phyloP scores from a whole-genome alignment of 345 rosid genomes.

The Garcia nutans region DNA sequence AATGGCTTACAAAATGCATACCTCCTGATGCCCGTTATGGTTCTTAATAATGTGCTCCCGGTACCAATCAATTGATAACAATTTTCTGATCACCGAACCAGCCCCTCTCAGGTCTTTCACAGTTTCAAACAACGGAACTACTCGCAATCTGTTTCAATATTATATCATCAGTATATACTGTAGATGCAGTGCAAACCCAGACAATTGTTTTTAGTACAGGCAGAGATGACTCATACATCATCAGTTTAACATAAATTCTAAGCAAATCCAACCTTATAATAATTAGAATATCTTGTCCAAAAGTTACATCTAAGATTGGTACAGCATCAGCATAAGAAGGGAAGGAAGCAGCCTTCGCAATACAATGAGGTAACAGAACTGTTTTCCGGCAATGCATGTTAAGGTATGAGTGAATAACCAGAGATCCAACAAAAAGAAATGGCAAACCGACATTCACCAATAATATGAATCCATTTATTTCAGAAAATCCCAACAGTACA shows the following conservation, averaged over 20 bases:
- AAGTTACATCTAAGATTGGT: neutral
- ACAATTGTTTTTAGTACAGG: neutral
- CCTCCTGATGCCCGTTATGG: conserved; percentile 95
- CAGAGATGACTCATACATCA: neutral
- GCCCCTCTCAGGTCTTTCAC: conserved; percentile 89
- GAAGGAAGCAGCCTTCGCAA: neutral
- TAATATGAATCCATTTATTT: neutral
- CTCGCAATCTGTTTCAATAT: conserved; percentile 62
- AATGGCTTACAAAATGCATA: conserved; percentile 20
- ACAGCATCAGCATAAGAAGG: neutral
- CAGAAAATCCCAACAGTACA: neutral
- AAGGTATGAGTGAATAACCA: neutral
- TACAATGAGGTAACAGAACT: neutral
- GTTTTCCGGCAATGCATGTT: neutral
- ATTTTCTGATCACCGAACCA: conserved; percentile 76
- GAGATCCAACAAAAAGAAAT: neutral
- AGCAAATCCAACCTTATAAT: neutral
- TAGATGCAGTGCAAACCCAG: neutral
- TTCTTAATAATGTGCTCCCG: conserved; percentile 70
- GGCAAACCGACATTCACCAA: too few relatives aligned
- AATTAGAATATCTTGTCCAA: neutral
- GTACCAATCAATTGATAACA: conserved; percentile 94
- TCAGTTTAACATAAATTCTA: neutral
- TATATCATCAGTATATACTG: conserved; percentile 3
- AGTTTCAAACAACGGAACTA: conserved; percentile 93